Evolutionary conservation across 805 yeast species (phyloP), one percentile per base, ranked within the genome.

Genomic region (Cyberlindnera japonica): DNA sequence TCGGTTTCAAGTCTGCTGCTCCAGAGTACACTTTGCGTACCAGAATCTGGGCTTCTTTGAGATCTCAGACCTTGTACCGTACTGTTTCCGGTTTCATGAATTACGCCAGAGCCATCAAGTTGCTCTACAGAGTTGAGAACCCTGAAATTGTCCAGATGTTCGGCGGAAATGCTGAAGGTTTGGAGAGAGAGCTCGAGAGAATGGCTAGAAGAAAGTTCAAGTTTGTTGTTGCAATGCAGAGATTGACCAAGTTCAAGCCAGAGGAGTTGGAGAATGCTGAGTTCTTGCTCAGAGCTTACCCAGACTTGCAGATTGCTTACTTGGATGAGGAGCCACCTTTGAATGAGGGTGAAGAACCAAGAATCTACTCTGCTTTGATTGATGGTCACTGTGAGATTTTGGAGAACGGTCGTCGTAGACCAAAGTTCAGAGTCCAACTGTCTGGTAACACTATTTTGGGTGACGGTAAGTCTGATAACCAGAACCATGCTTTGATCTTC

Each of bases 1-100:
- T 91, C 61, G 99, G 98, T 64, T 91, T 88, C 80, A 91, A 93
- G 69, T 81, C 95, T 55, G 96, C 97, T 55, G 95, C 96, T 44
- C 97, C 97, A 27, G 96, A 90, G 63, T 93, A 87, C 69, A 87
- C 95, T 41, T 70, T 93, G 59, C 82, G 99, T 71, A 93, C 98
- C 9, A 77, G 99, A 71, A 88, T 91, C 54, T 91, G 99, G 99
- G 99, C 99, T 29, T 91, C 98, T 20, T 76, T 93, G 57, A 81
- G 99, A 68, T 84, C 96, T 29, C 99, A 91, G 72, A 93, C 99
- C 25, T 71, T 91, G 57, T 91, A 91, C 71, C 83, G 99, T 67
- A 93, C 99, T 35, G 91, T 91, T 38, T 86, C 96, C 41, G 99
- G 99, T 59, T 93, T 91, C 72, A 91, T 91, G 99, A 93, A 91